Evolutionary conservation across 2,329 filamentous ascomycete species (phyloP), one percentile per base, ranked within the genome.

Genomic region (Elsinoe fawcettii): DNA sequence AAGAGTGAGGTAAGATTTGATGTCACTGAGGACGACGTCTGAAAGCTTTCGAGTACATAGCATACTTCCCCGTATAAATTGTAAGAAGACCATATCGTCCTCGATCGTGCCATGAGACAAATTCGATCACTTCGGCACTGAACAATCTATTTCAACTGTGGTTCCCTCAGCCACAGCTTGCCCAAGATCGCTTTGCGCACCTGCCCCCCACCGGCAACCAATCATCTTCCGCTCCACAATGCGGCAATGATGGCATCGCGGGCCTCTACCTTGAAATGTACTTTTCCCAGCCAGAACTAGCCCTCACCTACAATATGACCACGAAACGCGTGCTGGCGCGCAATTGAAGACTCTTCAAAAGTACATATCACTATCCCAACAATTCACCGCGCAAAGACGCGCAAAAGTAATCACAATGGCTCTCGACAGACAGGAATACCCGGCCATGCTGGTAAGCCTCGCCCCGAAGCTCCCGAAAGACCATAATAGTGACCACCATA

Each of bases 401-500:
- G 14, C 32, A 22, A 7, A 53, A 16, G 16, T 23, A 39, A 39
- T 22, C 25, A 56, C 41, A 43, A 56, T 56, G 54, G 39, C 54
- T 25, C 54, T 56, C 54, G 85, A 88, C 71, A 84, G 90, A 74
- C 80, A 87, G 73, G 92, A 96, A 74, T 97, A 97, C 79, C 90
- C 92, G 72, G 86, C 85, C 66, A 86, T 97, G 82, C 85, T 96
- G 85, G 92, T 96, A 80, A 79, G 87, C 74, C 60, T 59, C 63
- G 60, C 61, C 54, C 57, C 61, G 47, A 34, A 59, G 51, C 62
- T 23, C 2, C 37, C 59, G 51, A 43, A 44, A 25, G 7, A 16
- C 11, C 9, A 23, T 20, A 16, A 23, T 39, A 43, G 7, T 32
- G 25, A 54, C 22, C 22, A 12, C 12, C 25, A 25, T 65, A 97